phyloP scores from a whole-genome alignment of 1,139 yeast species.

The Pichiaceae sp. region DNA sequence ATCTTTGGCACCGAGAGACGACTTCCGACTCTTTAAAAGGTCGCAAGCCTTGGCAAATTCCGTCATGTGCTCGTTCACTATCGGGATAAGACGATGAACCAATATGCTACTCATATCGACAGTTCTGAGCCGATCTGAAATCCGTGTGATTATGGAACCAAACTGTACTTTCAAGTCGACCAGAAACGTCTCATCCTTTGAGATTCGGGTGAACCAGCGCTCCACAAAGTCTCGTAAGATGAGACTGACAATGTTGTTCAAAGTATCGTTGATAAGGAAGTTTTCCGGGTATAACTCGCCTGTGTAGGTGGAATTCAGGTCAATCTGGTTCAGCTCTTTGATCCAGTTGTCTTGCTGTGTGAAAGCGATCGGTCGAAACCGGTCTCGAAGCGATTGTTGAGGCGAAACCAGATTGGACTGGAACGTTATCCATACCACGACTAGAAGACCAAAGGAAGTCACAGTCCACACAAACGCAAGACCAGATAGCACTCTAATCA shows the following conservation, averaged over 20 bases:
- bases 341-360: slow-evolving; percentile 26
- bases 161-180: slow-evolving; percentile 44
- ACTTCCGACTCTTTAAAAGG: slow-evolving; percentile 23
- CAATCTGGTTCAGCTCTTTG: slow-evolving; percentile 12
- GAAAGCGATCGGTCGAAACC: slow-evolving; percentile 25
- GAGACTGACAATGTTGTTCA: slow-evolving; percentile 44
- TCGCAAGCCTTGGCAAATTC: slow-evolving; percentile 49
- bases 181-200: slow-evolving; percentile 42
- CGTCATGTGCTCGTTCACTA: slow-evolving; percentile 57
- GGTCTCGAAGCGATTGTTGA: slow-evolving; percentile 1
- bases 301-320: slow-evolving; percentile 5
- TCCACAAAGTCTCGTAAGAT: slow-evolving; percentile 54
- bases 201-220: slow-evolving; percentile 54
- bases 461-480: neutral
- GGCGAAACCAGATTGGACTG: neutral
- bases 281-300: slow-evolving; percentile 40
- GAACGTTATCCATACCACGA: slow-evolving; percentile 3
- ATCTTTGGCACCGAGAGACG: slow-evolving; percentile 28
- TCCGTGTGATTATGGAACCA: slow-evolving; percentile 29
- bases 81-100: slow-evolving; percentile 53
- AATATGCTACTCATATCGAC: slow-evolving; percentile 52
- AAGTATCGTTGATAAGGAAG: slow-evolving; percentile 41
- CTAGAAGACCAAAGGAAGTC: no score
- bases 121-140: slow-evolving; percentile 33
- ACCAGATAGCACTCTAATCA: neutral